Conservation (phyloP, 1,284 basidiomycete genomes). For the Vanrija humicola region DNA sequence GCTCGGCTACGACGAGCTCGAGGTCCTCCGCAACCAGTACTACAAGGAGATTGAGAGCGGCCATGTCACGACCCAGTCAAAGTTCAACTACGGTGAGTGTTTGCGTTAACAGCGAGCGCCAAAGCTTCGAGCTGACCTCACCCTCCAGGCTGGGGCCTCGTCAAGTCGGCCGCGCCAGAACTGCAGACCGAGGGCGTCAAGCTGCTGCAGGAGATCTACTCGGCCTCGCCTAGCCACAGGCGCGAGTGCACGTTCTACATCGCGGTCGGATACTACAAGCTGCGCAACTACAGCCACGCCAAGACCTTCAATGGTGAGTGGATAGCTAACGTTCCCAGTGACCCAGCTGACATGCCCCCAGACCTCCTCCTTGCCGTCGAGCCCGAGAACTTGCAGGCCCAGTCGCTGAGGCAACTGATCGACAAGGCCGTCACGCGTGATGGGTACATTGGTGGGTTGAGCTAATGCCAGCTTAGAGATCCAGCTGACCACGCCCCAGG, state of each 20-base stretch:
- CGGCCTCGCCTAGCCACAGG: conserved; percentile 77
- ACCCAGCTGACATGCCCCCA: conserved; percentile 39
- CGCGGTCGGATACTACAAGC: conserved; percentile 93
- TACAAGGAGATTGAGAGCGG: conserved; percentile 77
- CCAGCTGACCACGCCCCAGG: conserved; percentile 53
- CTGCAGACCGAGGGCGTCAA: conserved; percentile 88
- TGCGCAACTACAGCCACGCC: conserved; percentile 91
- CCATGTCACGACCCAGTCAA: conserved; percentile 90
- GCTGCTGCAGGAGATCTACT: conserved; percentile 91
- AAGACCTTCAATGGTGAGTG: conserved; percentile 82
- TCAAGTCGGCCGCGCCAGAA: conserved; percentile 76
- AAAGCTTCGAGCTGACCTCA: neutral
- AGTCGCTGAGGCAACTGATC: conserved; percentile 77
- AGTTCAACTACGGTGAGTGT: conserved; percentile 85
- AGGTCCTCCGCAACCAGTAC: conserved; percentile 80
- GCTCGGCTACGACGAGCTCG: conserved; percentile 81
- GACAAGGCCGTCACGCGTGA: conserved; percentile 80
- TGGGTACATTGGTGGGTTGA: conserved; percentile 55
- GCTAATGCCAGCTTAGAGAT: neutral
- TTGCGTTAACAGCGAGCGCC: neutral
- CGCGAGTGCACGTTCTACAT: conserved; percentile 98
- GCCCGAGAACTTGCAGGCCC: conserved; percentile 88
- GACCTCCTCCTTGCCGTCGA: conserved; percentile 87
- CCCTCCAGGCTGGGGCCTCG: conserved; percentile 70
- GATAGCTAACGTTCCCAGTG: neutral